A percentile compares a stretch with the other conserved stretches of the same genome.
Conservation (phyloP, 2,329 filamentous ascomycete genomes). For the Colletotrichum musae region DNA sequence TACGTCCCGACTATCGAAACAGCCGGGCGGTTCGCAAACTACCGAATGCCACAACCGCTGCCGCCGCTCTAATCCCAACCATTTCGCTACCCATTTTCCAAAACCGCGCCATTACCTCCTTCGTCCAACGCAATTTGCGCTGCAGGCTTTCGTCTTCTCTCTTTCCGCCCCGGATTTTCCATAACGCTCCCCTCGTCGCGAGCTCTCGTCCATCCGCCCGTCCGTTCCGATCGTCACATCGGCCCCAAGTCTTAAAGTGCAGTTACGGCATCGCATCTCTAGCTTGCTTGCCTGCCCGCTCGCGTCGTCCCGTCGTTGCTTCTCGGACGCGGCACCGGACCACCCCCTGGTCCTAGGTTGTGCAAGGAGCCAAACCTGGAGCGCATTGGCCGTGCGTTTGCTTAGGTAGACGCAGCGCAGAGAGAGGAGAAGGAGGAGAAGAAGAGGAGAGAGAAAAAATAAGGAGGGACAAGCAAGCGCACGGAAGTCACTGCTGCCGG, state of each 20-base stretch:
- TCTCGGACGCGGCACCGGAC: slow-evolving; percentile 10
- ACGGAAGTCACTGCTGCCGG: slow-evolving; percentile 2
- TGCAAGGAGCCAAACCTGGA: slow-evolving; percentile 26
- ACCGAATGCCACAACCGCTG: slow-evolving; percentile 8
- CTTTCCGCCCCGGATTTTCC: no score
- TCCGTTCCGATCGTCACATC: slow-evolving; percentile 8
- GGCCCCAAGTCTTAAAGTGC: background rate
- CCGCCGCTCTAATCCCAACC: slow-evolving; percentile 4
- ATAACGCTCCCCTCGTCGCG: no score
- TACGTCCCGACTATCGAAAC: slow-evolving; percentile 28
- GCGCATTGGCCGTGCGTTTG: slow-evolving; percentile 36
- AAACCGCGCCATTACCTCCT: background rate
- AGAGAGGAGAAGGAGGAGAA: slow-evolving; percentile 3
- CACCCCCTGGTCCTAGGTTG: slow-evolving; percentile 29
- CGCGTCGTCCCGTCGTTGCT: slow-evolving; percentile 18
- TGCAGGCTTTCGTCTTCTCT: background rate
- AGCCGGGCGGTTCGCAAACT: slow-evolving; percentile 24
- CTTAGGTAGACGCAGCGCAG: slow-evolving; percentile 15
- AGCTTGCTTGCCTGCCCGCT: background rate
- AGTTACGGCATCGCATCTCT: no score
- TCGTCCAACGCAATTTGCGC: slow-evolving; percentile 9
- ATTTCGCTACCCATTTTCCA: slow-evolving; percentile 10
- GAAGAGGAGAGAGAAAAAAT: background rate
- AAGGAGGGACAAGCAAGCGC: background rate
- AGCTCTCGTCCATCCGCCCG: background rate